Base-by-base conservation (phyloP, 805 yeast species). In the Nematodospora valgi region DNA sequence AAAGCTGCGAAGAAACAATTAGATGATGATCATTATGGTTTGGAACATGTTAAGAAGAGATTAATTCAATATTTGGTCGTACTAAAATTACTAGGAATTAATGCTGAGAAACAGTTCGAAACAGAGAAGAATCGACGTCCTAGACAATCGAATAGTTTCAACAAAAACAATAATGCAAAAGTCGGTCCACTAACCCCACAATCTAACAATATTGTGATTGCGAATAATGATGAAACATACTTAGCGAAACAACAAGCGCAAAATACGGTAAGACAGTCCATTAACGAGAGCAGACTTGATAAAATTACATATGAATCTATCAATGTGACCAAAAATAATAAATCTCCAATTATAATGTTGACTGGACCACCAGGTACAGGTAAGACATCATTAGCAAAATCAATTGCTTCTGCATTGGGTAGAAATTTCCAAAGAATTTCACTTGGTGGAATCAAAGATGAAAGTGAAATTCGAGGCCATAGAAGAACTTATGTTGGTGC, bases 361-460 rank as follows among this genome's bases (percentile, higher is more conserved):
- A 86, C 86, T 5, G 96, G 96, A 0, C 96, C 96, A 8, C 96
- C 96, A 0, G 96, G 96, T 23, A 93, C 86, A 10, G 96, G 96
- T 19, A 87, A 87, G 56, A 87, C 96, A 0, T 82, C 93, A 1
- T 65, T 87, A 38, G 95, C 95, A 4, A 78, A 79, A 50, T 83
- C 94, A 0, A 76, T 87, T 31, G 95, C 96, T 1, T 60, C 68
- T 8, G 77, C 91, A 4, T 59, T 87, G 38, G 81, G 84, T 0
- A 70, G 94, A 30, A 75, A 78, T 40, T 82, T 86, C 55, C 91
- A 86, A 54, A 68, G 95, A 27, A 71, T 87, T 12, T 83, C 94
- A 2, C 70, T 87, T 2, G 96, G 96, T 18, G 96, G 96, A 25
- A 75, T 87, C 28, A 80, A 83, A 44, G 95, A 87, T 51, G 95